A percentile compares a stretch with the other conserved stretches of the same genome.
phyloP scores from a whole-genome alignment of 2,329 filamentous ascomycete genomes.

The Thermomyces lanuginosus region DNA sequence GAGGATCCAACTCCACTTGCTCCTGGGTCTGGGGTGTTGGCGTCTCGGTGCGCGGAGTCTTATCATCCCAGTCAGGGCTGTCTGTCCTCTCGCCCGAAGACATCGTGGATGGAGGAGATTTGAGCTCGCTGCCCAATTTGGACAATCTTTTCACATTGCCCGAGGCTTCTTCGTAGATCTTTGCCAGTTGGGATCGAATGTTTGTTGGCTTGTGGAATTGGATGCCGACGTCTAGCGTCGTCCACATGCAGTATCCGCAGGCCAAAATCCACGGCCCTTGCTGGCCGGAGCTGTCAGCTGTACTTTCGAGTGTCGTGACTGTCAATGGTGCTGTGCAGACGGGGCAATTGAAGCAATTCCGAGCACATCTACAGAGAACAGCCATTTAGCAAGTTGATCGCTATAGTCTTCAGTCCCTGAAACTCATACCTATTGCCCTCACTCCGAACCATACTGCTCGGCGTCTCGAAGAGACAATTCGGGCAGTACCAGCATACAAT shows the following conservation, averaged over 20 bases:
- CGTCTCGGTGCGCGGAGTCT: conserved; percentile 13
- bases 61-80: conserved; percentile 11
- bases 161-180: conserved; percentile 40
- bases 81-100: conserved; percentile 12
- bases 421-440: conserved; percentile 72
- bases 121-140: conserved; percentile 22
- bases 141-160: conserved; percentile 18
- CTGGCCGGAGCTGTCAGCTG: conserved; percentile 22
- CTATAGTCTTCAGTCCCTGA: conserved; percentile 15
- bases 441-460: conserved; percentile 76
- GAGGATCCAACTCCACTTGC: conserved; percentile 36
- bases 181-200: conserved; percentile 63
- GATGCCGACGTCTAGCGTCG: conserved; percentile 72
- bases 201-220: conserved; percentile 79
- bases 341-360: conserved; percentile 92
- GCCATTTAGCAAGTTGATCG: conserved; percentile 6
- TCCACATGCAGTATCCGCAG: conserved; percentile 90
- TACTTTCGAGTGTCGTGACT: conserved; percentile 53
- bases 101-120: conserved; percentile 22
- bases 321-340: conserved; percentile 67
- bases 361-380: conserved; percentile 49
- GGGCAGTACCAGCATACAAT: conserved; percentile 92
- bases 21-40: conserved; percentile 11
- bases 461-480: conserved; percentile 87
- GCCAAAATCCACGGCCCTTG: conserved; percentile 57